Conservation (phyloP, 2,329 filamentous ascomycete species). For the Cladosporium halotolerans region DNA sequence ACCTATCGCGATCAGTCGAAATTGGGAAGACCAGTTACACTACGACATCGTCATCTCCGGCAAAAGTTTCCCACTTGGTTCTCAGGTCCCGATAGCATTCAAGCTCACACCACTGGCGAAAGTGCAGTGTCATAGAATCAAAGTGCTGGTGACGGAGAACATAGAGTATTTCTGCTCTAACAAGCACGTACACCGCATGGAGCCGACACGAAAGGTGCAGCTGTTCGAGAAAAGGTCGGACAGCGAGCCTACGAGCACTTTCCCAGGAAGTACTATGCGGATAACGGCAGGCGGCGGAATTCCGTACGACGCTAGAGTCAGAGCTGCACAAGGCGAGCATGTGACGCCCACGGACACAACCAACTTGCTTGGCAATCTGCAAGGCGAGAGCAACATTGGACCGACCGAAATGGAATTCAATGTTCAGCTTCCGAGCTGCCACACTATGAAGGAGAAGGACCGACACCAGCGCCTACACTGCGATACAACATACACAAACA, state of each 20-base stretch:
- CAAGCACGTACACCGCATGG: constrained; percentile 76
- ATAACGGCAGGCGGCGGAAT: constrained; percentile 77
- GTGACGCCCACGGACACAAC: constrained; percentile 49
- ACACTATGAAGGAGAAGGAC: constrained; percentile 71
- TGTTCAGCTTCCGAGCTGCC: constrained; percentile 83
- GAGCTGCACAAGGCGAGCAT: constrained; percentile 51
- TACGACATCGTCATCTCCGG: constrained; percentile 96
- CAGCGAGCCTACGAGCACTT: constrained; percentile 64
- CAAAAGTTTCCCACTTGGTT: constrained; percentile 85
- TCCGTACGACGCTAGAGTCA: constrained; percentile 54
- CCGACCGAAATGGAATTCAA: constrained; percentile 93
- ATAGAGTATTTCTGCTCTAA: constrained; percentile 87
- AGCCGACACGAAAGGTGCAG: constrained; percentile 75
- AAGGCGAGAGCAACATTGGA: constrained; percentile 69
- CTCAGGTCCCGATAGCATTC: constrained; percentile 86
- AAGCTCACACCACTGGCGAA: constrained; percentile 89
- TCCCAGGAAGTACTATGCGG: constrained; percentile 67
- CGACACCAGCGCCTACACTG: constrained; percentile 65
- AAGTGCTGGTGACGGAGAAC: constrained; percentile 84
- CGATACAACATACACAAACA: constrained; percentile 88
- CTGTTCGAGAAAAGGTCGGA: constrained; percentile 86
- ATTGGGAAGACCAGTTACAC: constrained; percentile 91
- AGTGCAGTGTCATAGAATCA: constrained; percentile 86
- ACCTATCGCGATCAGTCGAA: constrained; percentile 85
- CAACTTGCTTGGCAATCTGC: constrained; percentile 76